Conservation (phyloP, 257 asterid species). For the Petunia secreta region DNA sequence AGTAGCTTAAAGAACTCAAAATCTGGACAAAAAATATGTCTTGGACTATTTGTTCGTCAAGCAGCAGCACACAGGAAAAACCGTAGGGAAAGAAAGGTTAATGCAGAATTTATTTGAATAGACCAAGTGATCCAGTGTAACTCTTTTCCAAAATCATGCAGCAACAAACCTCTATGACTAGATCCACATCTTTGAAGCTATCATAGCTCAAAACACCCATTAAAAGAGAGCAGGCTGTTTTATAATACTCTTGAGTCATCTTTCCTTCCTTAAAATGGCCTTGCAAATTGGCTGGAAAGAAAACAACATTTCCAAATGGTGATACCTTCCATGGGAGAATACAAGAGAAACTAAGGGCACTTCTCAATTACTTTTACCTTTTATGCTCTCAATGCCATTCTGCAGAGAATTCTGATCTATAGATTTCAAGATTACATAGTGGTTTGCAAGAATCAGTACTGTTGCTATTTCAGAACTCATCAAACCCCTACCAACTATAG, state of each 20-base stretch:
- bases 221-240: conserved; percentile 66
- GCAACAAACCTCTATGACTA: conserved; percentile 91
- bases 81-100: background rate
- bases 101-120: background rate
- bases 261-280: conserved; percentile 86
- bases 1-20: background rate
- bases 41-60: background rate
- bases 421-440: conserved; percentile 81
- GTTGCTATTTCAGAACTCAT: conserved; percentile 99
- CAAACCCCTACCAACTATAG: conserved; percentile 90
- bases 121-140: conserved; percentile 5
- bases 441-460: conserved; percentile 70
- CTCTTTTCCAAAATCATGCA: background rate
- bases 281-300: conserved; percentile 69
- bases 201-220: conserved; percentile 84
- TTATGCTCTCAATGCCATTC: conserved; percentile 74
- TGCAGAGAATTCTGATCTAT: conserved; percentile 87
- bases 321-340: background rate
- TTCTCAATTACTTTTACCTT: conserved; percentile 51
- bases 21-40: background rate
- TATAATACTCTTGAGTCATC: conserved; percentile 75
- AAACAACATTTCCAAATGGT: conserved; percentile 16
- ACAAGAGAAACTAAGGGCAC: background rate
- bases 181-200: conserved; percentile 87
- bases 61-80: background rate